Percentiles rank a stretch among this genome's conserved stretches.
Evolutionary conservation across 495 filamentous ascomycete genomes (phyloP).

Genomic region (Neurospora sp.): DNA sequence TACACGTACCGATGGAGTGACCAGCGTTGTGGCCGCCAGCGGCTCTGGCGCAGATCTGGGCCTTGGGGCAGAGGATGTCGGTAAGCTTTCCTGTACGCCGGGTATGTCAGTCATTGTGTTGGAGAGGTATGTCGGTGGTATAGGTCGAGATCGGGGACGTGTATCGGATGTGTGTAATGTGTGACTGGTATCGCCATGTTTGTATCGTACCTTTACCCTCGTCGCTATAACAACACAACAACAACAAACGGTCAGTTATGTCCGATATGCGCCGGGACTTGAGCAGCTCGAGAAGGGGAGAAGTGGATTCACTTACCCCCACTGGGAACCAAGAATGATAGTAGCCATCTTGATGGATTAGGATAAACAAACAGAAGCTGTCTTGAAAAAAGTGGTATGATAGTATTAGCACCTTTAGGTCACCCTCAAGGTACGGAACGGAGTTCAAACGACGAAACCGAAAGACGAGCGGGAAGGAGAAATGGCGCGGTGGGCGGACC

Average conservation of each 20-base stretch:
- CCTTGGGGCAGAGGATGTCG: constrained; percentile 30
- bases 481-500: constrained; percentile 5
- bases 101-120: constrained; percentile 43
- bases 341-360: constrained; percentile 14
- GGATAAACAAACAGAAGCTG: not conserved
- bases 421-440: not conserved
- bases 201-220: constrained; percentile 56
- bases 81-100: constrained; percentile 21
- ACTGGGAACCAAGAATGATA: constrained; percentile 23
- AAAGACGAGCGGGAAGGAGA: constrained; percentile 4
- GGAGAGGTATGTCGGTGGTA: not conserved
- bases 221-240: constrained; percentile 44
- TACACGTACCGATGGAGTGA: constrained; percentile 55
- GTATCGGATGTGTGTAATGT: not conserved
- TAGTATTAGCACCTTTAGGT: not conserved
- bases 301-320: constrained; percentile 12
- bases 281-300: constrained; percentile 1
- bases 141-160: not conserved
- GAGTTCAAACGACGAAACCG: not conserved
- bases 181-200: not conserved
- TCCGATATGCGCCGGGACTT: not conserved
- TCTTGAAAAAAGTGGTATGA: not conserved
- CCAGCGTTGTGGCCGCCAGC: constrained; percentile 28
- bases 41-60: constrained; percentile 28
- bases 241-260: not conserved